Percentiles rank a stretch among this genome's conserved stretches.
Conservation (phyloP, 23 red algal genomes). For the Agarophyton chilense region DNA sequence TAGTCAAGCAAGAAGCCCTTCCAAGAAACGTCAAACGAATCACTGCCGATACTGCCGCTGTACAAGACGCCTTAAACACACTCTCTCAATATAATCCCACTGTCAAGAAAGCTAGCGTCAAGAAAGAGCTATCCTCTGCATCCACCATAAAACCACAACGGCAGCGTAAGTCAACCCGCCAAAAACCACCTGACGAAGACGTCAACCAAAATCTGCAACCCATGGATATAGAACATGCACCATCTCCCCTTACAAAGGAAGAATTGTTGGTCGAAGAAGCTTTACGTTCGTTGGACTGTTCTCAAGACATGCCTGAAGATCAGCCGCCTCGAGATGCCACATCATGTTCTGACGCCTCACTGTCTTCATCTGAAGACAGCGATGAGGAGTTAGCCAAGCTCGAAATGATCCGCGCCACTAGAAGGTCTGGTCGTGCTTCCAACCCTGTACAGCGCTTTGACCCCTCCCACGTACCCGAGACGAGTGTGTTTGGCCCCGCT, state of each 20-base stretch:
- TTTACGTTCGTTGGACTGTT: not conserved
- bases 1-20: not conserved
- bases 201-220: not conserved
- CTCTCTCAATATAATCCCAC: not conserved
- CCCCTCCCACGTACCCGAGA: not conserved
- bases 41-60: conserved; percentile 5
- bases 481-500: not conserved
- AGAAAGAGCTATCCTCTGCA: not conserved
- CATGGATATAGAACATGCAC: not conserved
- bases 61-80: not conserved
- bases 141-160: not conserved
- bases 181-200: not conserved
- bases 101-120: not conserved
- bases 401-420: not conserved
- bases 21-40: conserved; percentile 13
- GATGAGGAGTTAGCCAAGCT: conserved; percentile 1
- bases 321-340: not conserved
- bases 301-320: not conserved
- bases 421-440: not conserved
- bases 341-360: not conserved
- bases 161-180: not conserved
- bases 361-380: conserved; percentile 13
- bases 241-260: not conserved
- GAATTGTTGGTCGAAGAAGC: not conserved
- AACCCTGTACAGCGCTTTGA: conserved; percentile 1